These are phyloP conservation scores for Paramarasmius palmivorus DNA, from an alignment of 1,284 basidiomycete species.

Conservation along the genomic window DNA sequence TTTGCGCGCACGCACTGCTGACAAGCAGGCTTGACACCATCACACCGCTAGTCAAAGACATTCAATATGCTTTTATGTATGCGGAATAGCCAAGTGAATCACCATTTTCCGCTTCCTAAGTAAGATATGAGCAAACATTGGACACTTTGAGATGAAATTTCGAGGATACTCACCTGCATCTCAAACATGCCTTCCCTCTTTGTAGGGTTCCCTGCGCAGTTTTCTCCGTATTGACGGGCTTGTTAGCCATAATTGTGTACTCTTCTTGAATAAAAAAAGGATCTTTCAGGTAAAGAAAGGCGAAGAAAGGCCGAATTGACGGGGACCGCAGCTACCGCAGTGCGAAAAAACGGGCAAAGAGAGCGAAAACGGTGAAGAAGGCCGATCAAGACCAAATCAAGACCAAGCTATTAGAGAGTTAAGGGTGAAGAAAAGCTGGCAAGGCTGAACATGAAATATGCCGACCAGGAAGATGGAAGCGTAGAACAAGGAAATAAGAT, in stretches of 20 bases:
- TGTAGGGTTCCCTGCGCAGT: constrained; percentile 41
- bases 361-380: constrained; percentile 2
- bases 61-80: constrained; percentile 13
- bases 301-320: constrained; percentile 14
- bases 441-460: constrained; percentile 15
- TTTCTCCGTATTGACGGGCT: constrained; percentile 34
- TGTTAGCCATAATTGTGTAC: constrained; percentile 46
- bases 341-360: background rate
- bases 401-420: constrained; percentile 6
- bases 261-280: background rate
- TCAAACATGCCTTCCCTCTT: constrained; percentile 66
- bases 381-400: constrained; percentile 9
- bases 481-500: constrained; percentile 12
- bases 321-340: constrained; percentile 2
- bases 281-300: constrained; percentile 7
- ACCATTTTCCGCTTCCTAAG: constrained; percentile 77
- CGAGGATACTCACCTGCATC: constrained; percentile 52
- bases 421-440: constrained; percentile 7
- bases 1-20: constrained; percentile 63
- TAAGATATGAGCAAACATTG: constrained; percentile 11
- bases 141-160: constrained; percentile 8
- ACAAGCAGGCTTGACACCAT: constrained; percentile 58
- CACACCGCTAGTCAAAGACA: constrained; percentile 46
- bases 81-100: constrained; percentile 13
- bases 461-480: constrained; percentile 12